Percentiles rank a stretch among this genome's conserved stretches.
These are phyloP conservation scores for Curvularia lunata DNA, from an alignment of 2,329 filamentous ascomycete genomes.

Conservation along the genomic window DNA sequence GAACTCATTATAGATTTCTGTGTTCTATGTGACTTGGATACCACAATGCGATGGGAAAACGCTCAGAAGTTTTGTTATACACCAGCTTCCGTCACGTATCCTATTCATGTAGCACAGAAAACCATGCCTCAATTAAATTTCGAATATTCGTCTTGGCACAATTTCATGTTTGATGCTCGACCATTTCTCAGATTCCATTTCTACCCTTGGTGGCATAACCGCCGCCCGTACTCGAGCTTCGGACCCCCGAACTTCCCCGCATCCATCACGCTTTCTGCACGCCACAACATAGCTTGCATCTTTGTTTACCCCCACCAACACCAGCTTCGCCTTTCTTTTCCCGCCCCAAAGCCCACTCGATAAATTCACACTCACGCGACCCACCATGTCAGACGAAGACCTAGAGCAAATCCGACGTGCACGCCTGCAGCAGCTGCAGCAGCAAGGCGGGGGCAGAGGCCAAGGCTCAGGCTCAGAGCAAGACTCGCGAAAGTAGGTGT, in stretches of 20 bases:
- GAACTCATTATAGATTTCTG: too few species aligned
- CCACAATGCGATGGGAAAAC: too few species aligned
- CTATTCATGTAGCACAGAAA: not conserved
- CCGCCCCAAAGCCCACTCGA: not conserved
- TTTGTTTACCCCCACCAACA: slow-evolving; percentile 3
- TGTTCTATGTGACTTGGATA: too few species aligned
- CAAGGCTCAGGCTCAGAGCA: slow-evolving; percentile 60
- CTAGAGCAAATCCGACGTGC: slow-evolving; percentile 87
- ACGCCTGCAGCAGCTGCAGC: slow-evolving; percentile 90
- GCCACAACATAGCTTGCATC: slow-evolving; percentile 1
- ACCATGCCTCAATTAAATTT: not conserved
- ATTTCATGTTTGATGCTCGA: not conserved
- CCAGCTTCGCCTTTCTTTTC: not conserved
- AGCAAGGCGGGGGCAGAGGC: slow-evolving; percentile 64
- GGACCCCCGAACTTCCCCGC: slow-evolving; percentile 21
- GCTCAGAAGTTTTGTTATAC: not conserved
- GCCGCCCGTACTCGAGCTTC: slow-evolving; percentile 1
- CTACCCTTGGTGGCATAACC: not conserved
- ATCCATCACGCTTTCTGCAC: slow-evolving; percentile 15
- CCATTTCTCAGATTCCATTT: not conserved
- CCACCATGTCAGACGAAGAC: slow-evolving; percentile 69
- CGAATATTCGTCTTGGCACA: not conserved
- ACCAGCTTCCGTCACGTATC: not conserved
- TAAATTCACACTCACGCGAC: not conserved
- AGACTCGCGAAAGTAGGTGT: slow-evolving; percentile 61